Percentiles rank a stretch among this genome's conserved stretches.
These are phyloP conservation scores for Cytospora piceae DNA, from an alignment of 2,329 filamentous ascomycete species.

Conservation along the genomic window DNA sequence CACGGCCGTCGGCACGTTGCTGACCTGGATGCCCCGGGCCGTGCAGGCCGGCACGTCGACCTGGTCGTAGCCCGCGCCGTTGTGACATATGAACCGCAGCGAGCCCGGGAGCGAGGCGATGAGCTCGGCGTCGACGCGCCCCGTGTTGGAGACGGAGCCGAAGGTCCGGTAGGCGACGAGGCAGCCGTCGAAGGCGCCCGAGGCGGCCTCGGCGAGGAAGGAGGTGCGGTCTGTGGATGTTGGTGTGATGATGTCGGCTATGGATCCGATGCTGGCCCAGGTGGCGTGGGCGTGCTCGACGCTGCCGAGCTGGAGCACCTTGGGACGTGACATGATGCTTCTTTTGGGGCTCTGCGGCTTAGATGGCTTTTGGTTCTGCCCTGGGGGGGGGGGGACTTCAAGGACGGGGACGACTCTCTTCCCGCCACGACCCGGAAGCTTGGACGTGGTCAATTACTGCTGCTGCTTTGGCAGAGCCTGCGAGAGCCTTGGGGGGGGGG, in stretches of 20 bases:
- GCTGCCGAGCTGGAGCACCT: slow-evolving; percentile 64
- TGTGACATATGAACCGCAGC: slow-evolving; percentile 63
- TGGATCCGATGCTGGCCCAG: slow-evolving; percentile 56
- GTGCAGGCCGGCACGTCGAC: slow-evolving; percentile 75
- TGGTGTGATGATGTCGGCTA: slow-evolving; percentile 69
- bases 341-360: too few relatives aligned
- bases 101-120: slow-evolving; percentile 58
- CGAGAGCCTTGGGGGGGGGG: too few relatives aligned
- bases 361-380: too few relatives aligned
- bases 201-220: slow-evolving; percentile 70
- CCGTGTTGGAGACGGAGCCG: slow-evolving; percentile 64
- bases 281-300: slow-evolving; percentile 67
- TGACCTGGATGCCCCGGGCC: slow-evolving; percentile 67
- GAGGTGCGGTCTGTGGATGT: slow-evolving; percentile 63
- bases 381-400: too few relatives aligned
- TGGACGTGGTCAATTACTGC: too few relatives aligned
- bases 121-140: slow-evolving; percentile 72
- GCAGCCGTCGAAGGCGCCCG: slow-evolving; percentile 68
- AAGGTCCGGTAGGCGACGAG: slow-evolving; percentile 74
- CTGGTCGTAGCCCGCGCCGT: slow-evolving; percentile 83
- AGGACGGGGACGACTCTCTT: background rate
- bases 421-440: too few relatives aligned
- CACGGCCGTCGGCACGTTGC: slow-evolving; percentile 80
- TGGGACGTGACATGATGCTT: slow-evolving; percentile 42
- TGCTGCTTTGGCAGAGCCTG: too few relatives aligned